Base-by-base conservation (phyloP, 2,329 filamentous ascomycete species). In the Bertia moriformis region DNA sequence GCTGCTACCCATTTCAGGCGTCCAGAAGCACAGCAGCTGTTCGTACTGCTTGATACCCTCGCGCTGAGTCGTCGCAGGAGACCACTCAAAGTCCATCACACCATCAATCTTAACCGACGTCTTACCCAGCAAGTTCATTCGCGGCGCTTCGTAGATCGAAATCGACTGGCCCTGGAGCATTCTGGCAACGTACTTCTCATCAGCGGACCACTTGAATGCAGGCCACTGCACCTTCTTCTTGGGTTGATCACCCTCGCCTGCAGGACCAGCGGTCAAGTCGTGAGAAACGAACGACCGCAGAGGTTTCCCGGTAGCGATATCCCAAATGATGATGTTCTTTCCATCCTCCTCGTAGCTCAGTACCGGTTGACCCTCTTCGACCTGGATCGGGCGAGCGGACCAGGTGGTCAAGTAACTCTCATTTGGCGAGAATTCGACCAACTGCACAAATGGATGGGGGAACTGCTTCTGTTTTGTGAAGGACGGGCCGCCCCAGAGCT, bases 311-410 rank as follows among this genome's bases (percentile, higher is more conserved):
- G 89, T 91, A 39, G 84, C 83, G 45, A 96, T 80, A 54, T 96
- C 89, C 91, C 91, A 98, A 54, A 98, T 88, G 54, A 98, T 83
- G 61, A 96, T 96, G 71, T 96, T 95, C 71, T 96, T 96, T 60
- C 91, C 91, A 51, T 98, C 89, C 54, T 98, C 91, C 53, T 96
- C 91, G 43, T 87, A 68, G 3, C 84, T 79, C 38, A 95, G 70
- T n/a, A 82, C 67, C 2, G 83, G 81, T 58, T 93, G 83, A 46
- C 83, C 83, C 47, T 79, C 78, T 50, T 96, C 91, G 43, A 98
- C 86, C 44, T 83, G 77, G 53, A 98, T 93, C 18, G 91, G 87
- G 38, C 86, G 76, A 62, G 89, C 86, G 39, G 91, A 96, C 91
- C 91, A 98, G 41, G 91, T 96, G 41, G 89, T 88, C 41, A 98